phyloP scores from a whole-genome alignment of 768 basidiomycete species.

The Inosperma sp. region DNA sequence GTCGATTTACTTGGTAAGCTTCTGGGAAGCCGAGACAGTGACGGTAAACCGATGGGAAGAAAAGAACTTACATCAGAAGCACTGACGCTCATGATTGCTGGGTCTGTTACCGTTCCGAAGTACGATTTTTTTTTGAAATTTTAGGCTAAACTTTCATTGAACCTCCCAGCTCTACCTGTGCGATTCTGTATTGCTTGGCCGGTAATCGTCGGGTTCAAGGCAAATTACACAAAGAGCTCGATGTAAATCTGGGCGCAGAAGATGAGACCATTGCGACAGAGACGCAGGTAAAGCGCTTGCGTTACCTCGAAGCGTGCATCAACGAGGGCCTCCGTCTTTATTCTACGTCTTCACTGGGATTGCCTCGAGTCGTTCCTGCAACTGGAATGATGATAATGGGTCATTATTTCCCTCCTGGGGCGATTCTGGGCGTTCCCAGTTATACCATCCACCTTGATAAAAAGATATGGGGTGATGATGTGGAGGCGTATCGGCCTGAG shows the following conservation, averaged over 20 bases:
- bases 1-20: constrained; percentile 80
- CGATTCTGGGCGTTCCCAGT: constrained; percentile 74
- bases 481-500: constrained; percentile 72
- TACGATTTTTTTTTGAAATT: constrained; percentile 30
- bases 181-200: constrained; percentile 82
- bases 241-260: constrained; percentile 49
- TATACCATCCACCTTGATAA: constrained; percentile 78
- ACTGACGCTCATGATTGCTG: constrained; percentile 80
- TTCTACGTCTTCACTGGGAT: constrained; percentile 77
- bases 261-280: constrained; percentile 60
- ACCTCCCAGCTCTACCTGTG: constrained; percentile 81
- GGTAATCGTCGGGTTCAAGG: constrained; percentile 56
- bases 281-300: constrained; percentile 66
- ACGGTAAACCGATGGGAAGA: constrained; percentile 75
- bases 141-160: constrained; percentile 1
- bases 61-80: constrained; percentile 89
- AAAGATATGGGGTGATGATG: constrained; percentile 73
- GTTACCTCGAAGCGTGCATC: constrained; percentile 84
- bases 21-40: constrained; percentile 68
- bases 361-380: constrained; percentile 73
- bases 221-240: constrained; percentile 75
- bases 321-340: constrained; percentile 83
- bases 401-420: constrained; percentile 64
- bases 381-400: constrained; percentile 62
- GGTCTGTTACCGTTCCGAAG: constrained; percentile 93